Conservation (phyloP, 2,329 filamentous ascomycete species). For the Diaporthe eres region DNA sequence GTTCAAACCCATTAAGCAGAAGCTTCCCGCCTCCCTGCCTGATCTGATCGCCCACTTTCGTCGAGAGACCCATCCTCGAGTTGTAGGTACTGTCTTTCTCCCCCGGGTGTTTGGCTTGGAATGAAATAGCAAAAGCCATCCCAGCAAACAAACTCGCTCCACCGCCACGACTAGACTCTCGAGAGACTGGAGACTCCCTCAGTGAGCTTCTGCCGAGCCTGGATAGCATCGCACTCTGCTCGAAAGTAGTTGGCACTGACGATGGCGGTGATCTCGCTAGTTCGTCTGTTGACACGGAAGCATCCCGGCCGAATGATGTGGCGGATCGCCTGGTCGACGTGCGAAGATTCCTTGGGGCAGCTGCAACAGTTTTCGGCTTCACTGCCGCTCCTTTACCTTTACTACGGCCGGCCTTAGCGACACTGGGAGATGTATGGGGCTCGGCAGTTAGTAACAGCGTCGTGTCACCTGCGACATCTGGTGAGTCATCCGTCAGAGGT, state of each 20-base stretch:
- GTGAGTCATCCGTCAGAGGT: slow-evolving; percentile 53
- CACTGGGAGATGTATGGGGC: slow-evolving; percentile 51
- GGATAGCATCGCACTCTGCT: slow-evolving; percentile 53
- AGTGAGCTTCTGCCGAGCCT: slow-evolving; percentile 43
- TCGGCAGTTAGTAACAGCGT: slow-evolving; percentile 18
- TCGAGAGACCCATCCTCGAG: slow-evolving; percentile 56
- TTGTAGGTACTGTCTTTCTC: slow-evolving; percentile 66
- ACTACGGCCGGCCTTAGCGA: slow-evolving; percentile 50
- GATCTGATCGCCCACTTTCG: slow-evolving; percentile 72
- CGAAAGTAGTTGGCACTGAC: slow-evolving; percentile 51
- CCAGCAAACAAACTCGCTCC: slow-evolving; percentile 72
- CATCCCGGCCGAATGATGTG: slow-evolving; percentile 43
- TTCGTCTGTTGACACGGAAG: slow-evolving; percentile 64
- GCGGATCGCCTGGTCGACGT: slow-evolving; percentile 47
- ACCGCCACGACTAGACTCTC: slow-evolving; percentile 36
- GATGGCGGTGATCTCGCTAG: slow-evolving; percentile 57
- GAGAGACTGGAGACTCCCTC: slow-evolving; percentile 37
- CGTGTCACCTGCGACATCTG: slow-evolving; percentile 43
- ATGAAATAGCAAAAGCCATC: slow-evolving; percentile 92
- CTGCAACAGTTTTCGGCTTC: slow-evolving; percentile 46
- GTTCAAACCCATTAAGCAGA: slow-evolving; percentile 82
- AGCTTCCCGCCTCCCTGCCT: slow-evolving; percentile 79
- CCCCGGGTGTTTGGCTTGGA: slow-evolving; percentile 65
- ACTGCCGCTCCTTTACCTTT: slow-evolving; percentile 44
- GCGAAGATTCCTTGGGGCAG: slow-evolving; percentile 45